Evolutionary conservation across 768 basidiomycete genomes (phyloP).

Genomic region (Hypholoma sublateritium): DNA sequence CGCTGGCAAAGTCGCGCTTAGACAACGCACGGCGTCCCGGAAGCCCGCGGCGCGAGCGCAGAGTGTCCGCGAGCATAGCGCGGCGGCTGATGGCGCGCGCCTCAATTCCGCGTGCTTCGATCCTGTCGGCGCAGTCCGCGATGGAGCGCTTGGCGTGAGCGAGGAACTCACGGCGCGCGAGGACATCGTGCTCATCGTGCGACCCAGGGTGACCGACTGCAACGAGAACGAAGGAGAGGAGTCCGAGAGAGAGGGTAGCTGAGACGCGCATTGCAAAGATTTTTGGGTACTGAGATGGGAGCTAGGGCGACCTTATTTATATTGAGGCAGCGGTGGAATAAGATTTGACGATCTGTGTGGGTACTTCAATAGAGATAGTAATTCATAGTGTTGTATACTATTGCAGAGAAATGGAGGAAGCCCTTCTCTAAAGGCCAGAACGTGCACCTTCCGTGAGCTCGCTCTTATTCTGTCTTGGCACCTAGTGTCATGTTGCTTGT

Average conservation of each 20-base stretch:
- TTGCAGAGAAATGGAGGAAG: too few species aligned
- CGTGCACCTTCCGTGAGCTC: too few species aligned
- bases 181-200: background rate
- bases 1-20: constrained; percentile 1
- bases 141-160: background rate
- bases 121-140: background rate
- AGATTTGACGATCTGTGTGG: too few species aligned
- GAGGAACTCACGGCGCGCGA: background rate
- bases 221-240: background rate
- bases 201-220: background rate
- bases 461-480: too few species aligned
- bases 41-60: background rate
- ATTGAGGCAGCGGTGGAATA: too few species aligned
- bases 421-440: too few species aligned
- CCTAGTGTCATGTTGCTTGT: too few species aligned
- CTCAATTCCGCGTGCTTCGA: background rate
- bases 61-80: background rate
- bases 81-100: background rate
- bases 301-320: too few species aligned
- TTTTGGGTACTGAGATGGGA: too few species aligned
- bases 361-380: too few species aligned
- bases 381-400: too few species aligned
- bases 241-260: background rate
- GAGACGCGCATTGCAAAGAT: background rate
- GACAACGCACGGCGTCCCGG: background rate